phyloP scores from a whole-genome alignment of 371 early-diverging fungal species.

The Syncephalastrum sp. region DNA sequence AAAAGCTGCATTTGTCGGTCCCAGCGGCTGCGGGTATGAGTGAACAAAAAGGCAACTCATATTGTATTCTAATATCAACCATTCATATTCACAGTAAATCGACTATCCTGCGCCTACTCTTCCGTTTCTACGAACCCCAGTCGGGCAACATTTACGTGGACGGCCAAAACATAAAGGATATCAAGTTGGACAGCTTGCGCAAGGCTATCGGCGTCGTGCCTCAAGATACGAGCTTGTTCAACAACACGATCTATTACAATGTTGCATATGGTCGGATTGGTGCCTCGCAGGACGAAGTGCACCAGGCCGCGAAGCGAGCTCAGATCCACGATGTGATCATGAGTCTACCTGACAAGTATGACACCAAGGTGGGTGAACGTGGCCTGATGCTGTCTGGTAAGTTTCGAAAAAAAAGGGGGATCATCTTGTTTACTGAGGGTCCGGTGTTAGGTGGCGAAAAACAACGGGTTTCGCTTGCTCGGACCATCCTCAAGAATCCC shows the following conservation, averaged over 20 bases:
- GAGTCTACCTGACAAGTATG: conserved; percentile 74
- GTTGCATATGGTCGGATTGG: conserved; percentile 70
- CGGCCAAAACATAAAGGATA: conserved; percentile 70
- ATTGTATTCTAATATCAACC: no score
- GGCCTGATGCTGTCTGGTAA: conserved; percentile 85
- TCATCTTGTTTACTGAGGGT: neutral
- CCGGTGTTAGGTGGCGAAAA: conserved; percentile 84
- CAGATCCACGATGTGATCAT: conserved; percentile 73
- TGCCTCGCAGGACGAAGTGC: conserved; percentile 65
- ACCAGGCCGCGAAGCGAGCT: conserved; percentile 78
- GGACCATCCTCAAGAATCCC: conserved; percentile 83
- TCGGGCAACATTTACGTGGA: conserved; percentile 75
- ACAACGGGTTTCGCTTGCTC: conserved; percentile 89
- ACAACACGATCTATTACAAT: conserved; percentile 81
- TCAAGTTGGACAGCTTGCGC: conserved; percentile 73
- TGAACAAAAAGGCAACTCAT: no score
- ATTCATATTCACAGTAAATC: conserved; percentile 55
- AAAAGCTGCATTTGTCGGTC: conserved; percentile 94
- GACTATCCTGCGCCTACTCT: conserved; percentile 76
- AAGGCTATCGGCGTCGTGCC: conserved; percentile 83
- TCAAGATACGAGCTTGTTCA: conserved; percentile 85
- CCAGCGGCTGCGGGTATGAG: conserved; percentile 84
- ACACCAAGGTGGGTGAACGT: conserved; percentile 92
- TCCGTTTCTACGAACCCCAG: conserved; percentile 86
- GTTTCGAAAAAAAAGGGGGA: conserved; percentile 70